phyloP scores from a whole-genome alignment of 2,329 filamentous ascomycete species.

The Pseudogymnoascus sp. region DNA sequence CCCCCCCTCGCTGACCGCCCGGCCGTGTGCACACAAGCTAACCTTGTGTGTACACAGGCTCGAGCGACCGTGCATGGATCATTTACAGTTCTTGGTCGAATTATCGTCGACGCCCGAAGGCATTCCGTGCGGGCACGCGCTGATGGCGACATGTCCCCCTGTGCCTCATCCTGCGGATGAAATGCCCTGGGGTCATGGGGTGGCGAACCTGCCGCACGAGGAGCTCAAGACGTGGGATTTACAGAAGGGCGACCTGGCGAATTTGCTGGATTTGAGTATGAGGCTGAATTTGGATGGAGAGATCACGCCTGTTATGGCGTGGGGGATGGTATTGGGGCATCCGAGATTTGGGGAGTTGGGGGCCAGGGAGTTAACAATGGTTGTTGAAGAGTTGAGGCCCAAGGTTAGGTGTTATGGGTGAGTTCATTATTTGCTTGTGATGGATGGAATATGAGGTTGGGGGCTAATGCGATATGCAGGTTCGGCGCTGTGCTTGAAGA shows the following conservation, averaged over 20 bases:
- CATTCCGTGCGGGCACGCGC: constrained; percentile 75
- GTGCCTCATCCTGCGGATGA: constrained; percentile 39
- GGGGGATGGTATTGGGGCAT: constrained; percentile 72
- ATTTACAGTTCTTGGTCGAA: constrained; percentile 67
- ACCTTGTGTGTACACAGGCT: constrained; percentile 51
- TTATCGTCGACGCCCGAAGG: constrained; percentile 48
- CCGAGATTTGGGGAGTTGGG: constrained; percentile 60
- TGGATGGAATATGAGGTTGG: no score
- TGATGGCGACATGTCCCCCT: constrained; percentile 89
- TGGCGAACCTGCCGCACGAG: constrained; percentile 8
- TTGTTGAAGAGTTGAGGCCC: constrained; percentile 65
- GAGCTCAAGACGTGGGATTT: constrained; percentile 66
- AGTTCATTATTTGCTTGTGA: constrained; percentile 33
- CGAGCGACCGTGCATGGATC: constrained; percentile 88
- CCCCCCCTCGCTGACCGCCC: not conserved
- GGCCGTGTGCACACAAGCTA: constrained; percentile 33
- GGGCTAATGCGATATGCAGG: constrained; percentile 33
- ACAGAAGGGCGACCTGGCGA: constrained; percentile 67
- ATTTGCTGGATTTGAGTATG: constrained; percentile 75
- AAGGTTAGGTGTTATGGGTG: constrained; percentile 93
- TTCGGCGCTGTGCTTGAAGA: constrained; percentile 66
- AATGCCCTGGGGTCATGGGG: constrained; percentile 45
- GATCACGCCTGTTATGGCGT: constrained; percentile 93
- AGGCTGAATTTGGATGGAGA: constrained; percentile 78
- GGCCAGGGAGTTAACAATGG: constrained; percentile 58